Percentiles rank a stretch among this genome's conserved stretches.
phyloP scores from a whole-genome alignment of 495 filamentous ascomycete species.

The Hypoxylon subgilvum region DNA sequence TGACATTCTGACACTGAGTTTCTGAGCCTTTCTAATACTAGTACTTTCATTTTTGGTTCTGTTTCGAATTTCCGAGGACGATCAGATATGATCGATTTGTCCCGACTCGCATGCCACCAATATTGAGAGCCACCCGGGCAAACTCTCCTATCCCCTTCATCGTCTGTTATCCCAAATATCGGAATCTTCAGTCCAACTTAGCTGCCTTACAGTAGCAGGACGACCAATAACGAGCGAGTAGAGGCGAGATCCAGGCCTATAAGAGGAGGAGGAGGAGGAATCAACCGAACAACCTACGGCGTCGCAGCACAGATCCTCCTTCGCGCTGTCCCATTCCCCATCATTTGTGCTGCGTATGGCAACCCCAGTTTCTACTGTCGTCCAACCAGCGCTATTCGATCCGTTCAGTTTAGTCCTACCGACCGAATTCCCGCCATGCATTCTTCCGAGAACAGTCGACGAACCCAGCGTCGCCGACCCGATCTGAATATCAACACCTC shows the following conservation, averaged over 20 bases:
- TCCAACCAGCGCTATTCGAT: constrained; percentile 25
- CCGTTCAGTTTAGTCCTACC: constrained; percentile 20
- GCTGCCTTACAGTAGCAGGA: too few species aligned
- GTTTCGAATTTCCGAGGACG: constrained; percentile 21
- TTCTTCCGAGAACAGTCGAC: constrained; percentile 41
- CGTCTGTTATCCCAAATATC: not conserved
- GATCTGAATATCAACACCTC: constrained; percentile 42
- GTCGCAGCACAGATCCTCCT: constrained; percentile 7
- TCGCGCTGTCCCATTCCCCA: constrained; percentile 3
- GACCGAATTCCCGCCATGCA: constrained; percentile 37
- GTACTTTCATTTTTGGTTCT: constrained; percentile 12
- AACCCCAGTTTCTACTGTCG: constrained; percentile 34
- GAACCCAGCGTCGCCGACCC: constrained; percentile 36
- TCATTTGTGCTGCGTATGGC: constrained; percentile 34
- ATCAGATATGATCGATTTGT: constrained; percentile 15
- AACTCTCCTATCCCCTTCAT: not conserved
- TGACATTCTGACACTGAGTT: constrained; percentile 5
- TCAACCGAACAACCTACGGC: not conserved
- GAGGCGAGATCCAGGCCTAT: too few species aligned
- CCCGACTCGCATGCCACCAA: not conserved
- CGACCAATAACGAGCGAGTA: not conserved
- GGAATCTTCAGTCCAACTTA: not conserved
- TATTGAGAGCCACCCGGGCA: not conserved
- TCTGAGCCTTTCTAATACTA: constrained; percentile 15
- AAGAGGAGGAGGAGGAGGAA: too few species aligned